These are phyloP conservation scores for Fusarium sp. DNA, from an alignment of 2,329 filamentous ascomycete species.

Conservation along the genomic window DNA sequence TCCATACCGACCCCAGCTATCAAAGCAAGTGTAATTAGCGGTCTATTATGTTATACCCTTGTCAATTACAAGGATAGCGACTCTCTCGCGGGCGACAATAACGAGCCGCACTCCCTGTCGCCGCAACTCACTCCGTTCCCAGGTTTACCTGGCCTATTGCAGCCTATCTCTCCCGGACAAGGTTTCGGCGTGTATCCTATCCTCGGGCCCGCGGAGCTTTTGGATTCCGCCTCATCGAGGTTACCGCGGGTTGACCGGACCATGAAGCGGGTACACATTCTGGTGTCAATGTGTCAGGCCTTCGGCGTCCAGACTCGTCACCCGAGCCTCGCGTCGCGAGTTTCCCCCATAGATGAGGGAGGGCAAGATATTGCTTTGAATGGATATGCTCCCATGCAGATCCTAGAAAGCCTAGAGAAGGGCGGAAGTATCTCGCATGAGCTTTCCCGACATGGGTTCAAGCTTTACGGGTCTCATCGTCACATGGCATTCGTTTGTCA, in stretches of 20 bases:
- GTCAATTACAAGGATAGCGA: not conserved
- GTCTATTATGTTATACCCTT: not conserved
- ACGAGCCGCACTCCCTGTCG: not conserved
- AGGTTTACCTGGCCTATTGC: not conserved
- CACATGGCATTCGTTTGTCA: not conserved
- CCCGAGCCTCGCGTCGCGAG: not conserved
- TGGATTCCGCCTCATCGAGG: not conserved
- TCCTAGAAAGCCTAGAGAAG: not conserved
- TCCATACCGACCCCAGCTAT: not conserved
- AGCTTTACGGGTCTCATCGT: not conserved
- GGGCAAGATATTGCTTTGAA: not conserved
- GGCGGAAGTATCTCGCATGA: not conserved
- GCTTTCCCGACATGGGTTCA: not conserved
- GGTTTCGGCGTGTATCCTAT: not conserved
- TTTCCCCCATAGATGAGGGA: not conserved
- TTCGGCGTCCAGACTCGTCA: not conserved
- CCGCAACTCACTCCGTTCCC: not conserved
- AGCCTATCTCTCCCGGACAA: not conserved
- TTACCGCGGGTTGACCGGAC: not conserved
- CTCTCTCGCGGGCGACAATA: not conserved
- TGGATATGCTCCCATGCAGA: not conserved
- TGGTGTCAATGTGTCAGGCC: not conserved
- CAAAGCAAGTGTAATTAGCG: not conserved
- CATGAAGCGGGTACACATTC: not conserved
- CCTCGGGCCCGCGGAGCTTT: not conserved